Base-by-base conservation (phyloP, 768 basidiomycete genomes). In the Tricholoma matsutake region DNA sequence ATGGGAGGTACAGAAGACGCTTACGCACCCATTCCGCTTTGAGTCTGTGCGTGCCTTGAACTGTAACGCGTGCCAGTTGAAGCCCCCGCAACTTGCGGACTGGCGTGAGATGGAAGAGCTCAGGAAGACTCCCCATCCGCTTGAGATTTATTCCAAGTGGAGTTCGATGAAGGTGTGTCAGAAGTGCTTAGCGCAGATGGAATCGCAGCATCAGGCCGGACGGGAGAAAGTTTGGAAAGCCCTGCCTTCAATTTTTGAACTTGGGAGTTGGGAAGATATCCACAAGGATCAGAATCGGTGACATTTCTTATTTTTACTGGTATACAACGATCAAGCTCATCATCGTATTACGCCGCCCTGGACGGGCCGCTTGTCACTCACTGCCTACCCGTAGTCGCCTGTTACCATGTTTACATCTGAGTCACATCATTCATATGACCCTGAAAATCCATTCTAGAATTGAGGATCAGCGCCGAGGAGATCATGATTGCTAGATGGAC, bases 241-340 rank as follows among this genome's bases (percentile, higher is more conserved):
- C 29, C 66, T 79, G 20, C 78, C 78, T 1, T 61, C 60, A 4
- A 65, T 76, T 14, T 79, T 78, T 60, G 67, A 73, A 28, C 68
- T 78, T 14, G 73, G 72, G 47, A 76, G 69, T 6, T 79, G 78
- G 78, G 73, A 76, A 9, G 73, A 73, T 37, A 73, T 79, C 9
- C 66, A 61, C 53, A 69, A 67, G 51, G 74, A 78, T 35, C 76
- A 78, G 57, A 71, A 64, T 54, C 71, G 71, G 57, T 76, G 57
- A 70, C 8, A 14, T 6, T 13, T 35, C 29, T n/a, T 16, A 22
- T 39, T 20, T 43, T 8, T 14, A n/a, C n/a, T n/a, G n/a, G n/a
- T n/a, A n/a, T n/a, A n/a, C n/a, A 43, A 8, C 18, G 18, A 7
- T 43, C 1, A 4, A 13, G 14, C n/a, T n/a, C n/a, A 6, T 16